phyloP scores from a whole-genome alignment of 768 basidiomycete genomes.

The Boletus vermiculosoides region DNA sequence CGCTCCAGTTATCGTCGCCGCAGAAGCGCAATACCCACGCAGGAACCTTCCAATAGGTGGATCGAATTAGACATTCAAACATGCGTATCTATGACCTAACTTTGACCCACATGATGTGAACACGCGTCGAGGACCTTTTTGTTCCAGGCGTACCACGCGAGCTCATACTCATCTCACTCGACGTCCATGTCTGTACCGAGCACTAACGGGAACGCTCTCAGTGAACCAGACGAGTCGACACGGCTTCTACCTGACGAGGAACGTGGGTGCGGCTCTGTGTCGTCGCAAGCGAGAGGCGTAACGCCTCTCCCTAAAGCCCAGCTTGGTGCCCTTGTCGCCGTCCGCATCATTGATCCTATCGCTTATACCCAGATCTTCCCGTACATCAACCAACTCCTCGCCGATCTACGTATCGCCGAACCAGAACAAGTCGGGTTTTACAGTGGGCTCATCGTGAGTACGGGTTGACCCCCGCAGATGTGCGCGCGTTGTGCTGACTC shows the following conservation, averaged over 20 bases:
- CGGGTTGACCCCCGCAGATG: no score
- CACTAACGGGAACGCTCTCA: background rate
- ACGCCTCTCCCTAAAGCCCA: conserved; percentile 5
- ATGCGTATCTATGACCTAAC: background rate
- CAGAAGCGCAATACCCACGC: background rate
- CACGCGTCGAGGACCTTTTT: background rate
- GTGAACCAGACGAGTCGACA: background rate
- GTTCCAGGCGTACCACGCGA: background rate
- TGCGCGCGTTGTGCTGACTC: background rate
- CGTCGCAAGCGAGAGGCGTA: background rate
- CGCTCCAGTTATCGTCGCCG: background rate
- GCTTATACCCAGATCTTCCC: conserved; percentile 6
- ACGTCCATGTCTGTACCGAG: background rate
- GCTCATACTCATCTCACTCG: background rate
- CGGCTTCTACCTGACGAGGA: conserved; percentile 3
- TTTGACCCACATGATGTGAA: background rate
- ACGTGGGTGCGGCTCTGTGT: background rate
- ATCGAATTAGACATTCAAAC: background rate
- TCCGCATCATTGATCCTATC: background rate
- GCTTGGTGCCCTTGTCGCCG: background rate
- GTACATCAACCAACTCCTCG: conserved; percentile 11
- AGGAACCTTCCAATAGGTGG: background rate
- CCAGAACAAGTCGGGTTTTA: conserved; percentile 12
- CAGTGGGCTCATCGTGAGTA: conserved; percentile 6
- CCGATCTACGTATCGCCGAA: background rate